Evolutionary conservation across 2,329 filamentous ascomycete genomes (phyloP), one percentile per base, ranked within the genome.

Genomic region (Pseudogymnoascus verrucosus): DNA sequence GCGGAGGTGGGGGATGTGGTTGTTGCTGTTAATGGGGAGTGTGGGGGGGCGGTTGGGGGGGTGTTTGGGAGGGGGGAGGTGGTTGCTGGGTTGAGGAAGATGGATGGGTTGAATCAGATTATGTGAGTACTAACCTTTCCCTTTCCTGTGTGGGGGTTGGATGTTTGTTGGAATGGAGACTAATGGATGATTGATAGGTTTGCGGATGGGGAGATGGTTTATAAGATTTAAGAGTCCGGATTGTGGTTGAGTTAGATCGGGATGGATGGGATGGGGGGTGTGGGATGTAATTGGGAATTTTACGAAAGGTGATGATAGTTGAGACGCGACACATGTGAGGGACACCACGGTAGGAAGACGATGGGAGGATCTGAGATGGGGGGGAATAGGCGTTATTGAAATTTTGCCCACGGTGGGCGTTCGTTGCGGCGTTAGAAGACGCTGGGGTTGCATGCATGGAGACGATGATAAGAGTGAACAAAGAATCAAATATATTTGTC

Each of bases 91-190:
- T 78, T 99, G 64, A 85, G 85, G 75, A 86, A 83, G 73, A 87
- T 99, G 85, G 88, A 91, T 71, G 87, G 90, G 68, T 80, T 83
- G 70, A 97, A 97, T 75, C 88, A 93, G 79, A 87, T 99, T 73
- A 99, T 99, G 93, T 93, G 79, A 84, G 90, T 86, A 60, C 60
- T 86, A 59, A 60, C 37, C 19, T 36, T 34, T 37, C 16, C 12
- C 14, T 28, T n/a, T 62, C n/a, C n/a, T n/a, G n/a, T n/a, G n/a
- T n/a, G n/a, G n/a, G n/a, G n/a, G n/a, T n/a, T n/a, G n/a, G n/a
- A n/a, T n/a, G n/a, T n/a, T n/a, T n/a, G n/a, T n/a, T 51, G 11
- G 10, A n/a, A 60, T 26, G 26, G 54, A 64, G 23, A 28, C 61
- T 63, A 51, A 36, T 36, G n/a, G n/a, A 64, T 44, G 44, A 59